Conservation (phyloP, 2,329 filamentous ascomycete species). For the Colletotrichum trifolii region DNA sequence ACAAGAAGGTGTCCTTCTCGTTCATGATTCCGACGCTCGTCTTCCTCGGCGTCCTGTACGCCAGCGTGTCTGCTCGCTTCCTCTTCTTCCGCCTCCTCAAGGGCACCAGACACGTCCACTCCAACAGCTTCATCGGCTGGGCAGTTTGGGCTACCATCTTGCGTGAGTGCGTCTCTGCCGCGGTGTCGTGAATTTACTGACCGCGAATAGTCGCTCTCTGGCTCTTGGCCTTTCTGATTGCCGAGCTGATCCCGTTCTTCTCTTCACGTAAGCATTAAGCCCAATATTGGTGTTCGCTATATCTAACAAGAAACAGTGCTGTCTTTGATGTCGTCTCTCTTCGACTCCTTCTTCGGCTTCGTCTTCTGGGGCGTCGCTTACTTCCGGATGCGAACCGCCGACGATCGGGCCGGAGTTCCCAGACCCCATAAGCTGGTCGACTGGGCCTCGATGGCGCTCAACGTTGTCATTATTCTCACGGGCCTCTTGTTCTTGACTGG, state of each 20-base stretch:
- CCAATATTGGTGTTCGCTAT: fast-evolving
- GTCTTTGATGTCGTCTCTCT: conserved; percentile 86
- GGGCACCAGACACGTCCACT: conserved; percentile 78
- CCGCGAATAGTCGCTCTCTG: conserved; percentile 68
- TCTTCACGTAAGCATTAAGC: conserved; percentile 68
- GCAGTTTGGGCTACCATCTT: conserved; percentile 80
- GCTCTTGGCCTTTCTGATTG: conserved; percentile 91
- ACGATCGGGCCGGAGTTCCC: conserved; percentile 65
- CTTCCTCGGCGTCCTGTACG: conserved; percentile 91
- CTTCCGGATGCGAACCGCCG: conserved; percentile 77
- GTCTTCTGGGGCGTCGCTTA: conserved; percentile 93
- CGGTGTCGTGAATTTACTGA: conserved; percentile 11
- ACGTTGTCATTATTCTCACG: conserved; percentile 76
- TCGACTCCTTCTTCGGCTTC: conserved; percentile 94
- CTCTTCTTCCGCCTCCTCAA: conserved; percentile 91
- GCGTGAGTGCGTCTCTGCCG: conserved; percentile 48
- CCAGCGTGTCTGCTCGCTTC: conserved; percentile 89
- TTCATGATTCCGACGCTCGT: conserved; percentile 97
- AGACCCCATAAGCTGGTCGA: conserved; percentile 63
- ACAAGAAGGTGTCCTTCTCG: conserved; percentile 89
- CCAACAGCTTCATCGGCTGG: conserved; percentile 87
- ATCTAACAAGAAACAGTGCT: conserved; percentile 59
- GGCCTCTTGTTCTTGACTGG: conserved; percentile 85
- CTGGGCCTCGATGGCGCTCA: conserved; percentile 69
- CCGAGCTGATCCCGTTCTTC: conserved; percentile 95